Base-by-base conservation (phyloP, 169 alveolate genomes). In the Pseudocohnilembus persalinus region DNA sequence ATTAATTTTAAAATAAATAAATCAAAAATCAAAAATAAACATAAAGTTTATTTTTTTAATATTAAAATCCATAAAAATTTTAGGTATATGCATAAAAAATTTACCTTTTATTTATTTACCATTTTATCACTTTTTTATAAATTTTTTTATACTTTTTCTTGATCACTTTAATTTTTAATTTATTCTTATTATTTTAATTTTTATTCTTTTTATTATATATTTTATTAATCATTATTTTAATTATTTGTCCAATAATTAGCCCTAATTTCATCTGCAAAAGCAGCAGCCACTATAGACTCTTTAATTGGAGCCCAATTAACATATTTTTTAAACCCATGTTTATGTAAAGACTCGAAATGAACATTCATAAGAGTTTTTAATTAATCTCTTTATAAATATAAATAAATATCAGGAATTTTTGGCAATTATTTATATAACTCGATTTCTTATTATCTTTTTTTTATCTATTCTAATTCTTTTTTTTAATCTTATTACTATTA, bases 241-340 rank as follows among this genome's bases (percentile, higher is more conserved):
- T 30, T 76, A 73, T 26, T 26, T 6, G 6, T 15, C 29, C 20
- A 15, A 11, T 29, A 49, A 20, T 49, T 11, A 6, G 6, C 28
- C 33, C 33, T 25, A 33, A 77, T 26, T 77, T 77, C 82, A 32
- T 33, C 33, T 77, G 27, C 11, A 77, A 85, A 63, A 0, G 82
- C 31, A 35, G 83, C 87, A 35, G 84, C 82, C 0, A 83, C 90
- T 16, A 86, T 81, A 49, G 78, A 76, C 64, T 86, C 90, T 25
- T 78, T 72, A 28, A 86, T 63, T 29, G 90, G 77, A 27, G 87
- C 90, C 77, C 82, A 80, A 26, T 82, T 82, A 20, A 81, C 82
- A 34, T 81, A 32, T 74, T 79, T 65, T 76, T 86, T 86, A 31
- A 86, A 35, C n/a, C 87, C 90, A 74, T 78, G 84, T 65, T 86